Evolutionary conservation across 2,329 filamentous ascomycete species (phyloP).

Genomic region (Aspergillus arachidicola): DNA sequence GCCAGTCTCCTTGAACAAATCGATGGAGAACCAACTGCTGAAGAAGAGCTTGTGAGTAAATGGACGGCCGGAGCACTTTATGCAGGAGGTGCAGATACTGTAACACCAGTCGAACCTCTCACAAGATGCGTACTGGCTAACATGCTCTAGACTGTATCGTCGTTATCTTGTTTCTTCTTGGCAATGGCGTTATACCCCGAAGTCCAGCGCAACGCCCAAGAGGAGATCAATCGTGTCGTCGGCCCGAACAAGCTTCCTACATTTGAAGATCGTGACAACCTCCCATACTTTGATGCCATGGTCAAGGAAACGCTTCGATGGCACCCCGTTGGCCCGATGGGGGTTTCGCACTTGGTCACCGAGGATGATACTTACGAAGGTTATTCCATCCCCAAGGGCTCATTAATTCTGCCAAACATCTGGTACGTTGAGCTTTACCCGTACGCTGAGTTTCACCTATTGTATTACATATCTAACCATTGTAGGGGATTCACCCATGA

Average conservation of each 20-base stretch:
- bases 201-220: constrained; percentile 54
- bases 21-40: constrained; percentile 23
- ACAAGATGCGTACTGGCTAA: background rate
- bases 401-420: constrained; percentile 38
- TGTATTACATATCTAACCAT: constrained; percentile 4
- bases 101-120: background rate
- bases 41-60: constrained; percentile 32
- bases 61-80: constrained; percentile 44
- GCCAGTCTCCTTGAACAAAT: constrained; percentile 42
- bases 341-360: constrained; percentile 31
- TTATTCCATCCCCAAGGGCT: constrained; percentile 38
- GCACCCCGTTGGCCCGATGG: constrained; percentile 39
- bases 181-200: constrained; percentile 56
- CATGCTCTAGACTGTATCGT: constrained; percentile 43
- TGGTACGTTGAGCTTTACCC: constrained; percentile 32
- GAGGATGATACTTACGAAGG: constrained; percentile 29
- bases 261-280: constrained; percentile 39
- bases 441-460: too few relatives aligned
- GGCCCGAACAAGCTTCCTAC: constrained; percentile 36
- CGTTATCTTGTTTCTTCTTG: constrained; percentile 50
- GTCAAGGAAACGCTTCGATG: constrained; percentile 44
- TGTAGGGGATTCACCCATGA: constrained; percentile 46
- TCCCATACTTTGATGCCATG: constrained; percentile 43
- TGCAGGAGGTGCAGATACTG: constrained; percentile 38
- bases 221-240: constrained; percentile 45